Conservation (phyloP, 495 filamentous ascomycete species). For the Hypoxylon fragiforme region DNA sequence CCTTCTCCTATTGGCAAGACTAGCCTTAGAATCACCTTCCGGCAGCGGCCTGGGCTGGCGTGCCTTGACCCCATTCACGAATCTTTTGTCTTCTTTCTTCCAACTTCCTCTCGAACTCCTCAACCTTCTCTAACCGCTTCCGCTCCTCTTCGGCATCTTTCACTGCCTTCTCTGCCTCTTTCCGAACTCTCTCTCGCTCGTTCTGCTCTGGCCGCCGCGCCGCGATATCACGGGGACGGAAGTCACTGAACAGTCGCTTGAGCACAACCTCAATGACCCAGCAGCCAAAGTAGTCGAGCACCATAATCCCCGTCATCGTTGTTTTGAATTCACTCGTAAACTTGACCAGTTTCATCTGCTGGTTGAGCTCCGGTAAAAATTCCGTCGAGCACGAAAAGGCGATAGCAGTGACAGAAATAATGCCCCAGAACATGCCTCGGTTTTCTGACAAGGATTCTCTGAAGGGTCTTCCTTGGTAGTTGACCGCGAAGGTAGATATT, state of each 20-base stretch:
- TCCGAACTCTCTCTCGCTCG: slow-evolving; percentile 69
- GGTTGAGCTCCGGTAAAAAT: slow-evolving; percentile 92
- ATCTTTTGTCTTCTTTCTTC: slow-evolving; percentile 43
- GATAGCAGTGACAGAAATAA: slow-evolving; percentile 82
- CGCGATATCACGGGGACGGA: slow-evolving; percentile 92
- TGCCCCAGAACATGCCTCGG: slow-evolving; percentile 95
- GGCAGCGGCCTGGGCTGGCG: not conserved
- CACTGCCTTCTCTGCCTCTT: slow-evolving; percentile 61
- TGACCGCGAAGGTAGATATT: slow-evolving; percentile 98
- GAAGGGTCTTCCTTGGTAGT: slow-evolving; percentile 98
- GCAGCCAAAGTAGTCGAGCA: slow-evolving; percentile 85
- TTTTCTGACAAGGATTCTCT: slow-evolving; percentile 95
- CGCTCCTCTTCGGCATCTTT: slow-evolving; percentile 59
- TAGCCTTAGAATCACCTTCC: slow-evolving; percentile 10
- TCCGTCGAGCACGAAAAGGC: slow-evolving; percentile 97
- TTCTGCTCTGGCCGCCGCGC: slow-evolving; percentile 83
- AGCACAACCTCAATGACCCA: slow-evolving; percentile 86
- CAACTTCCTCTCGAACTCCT: slow-evolving; percentile 54
- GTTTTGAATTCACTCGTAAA: slow-evolving; percentile 89
- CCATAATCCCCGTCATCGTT: slow-evolving; percentile 82
- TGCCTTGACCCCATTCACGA: slow-evolving; percentile 24
- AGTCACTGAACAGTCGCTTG: slow-evolving; percentile 88
- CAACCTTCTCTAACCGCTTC: slow-evolving; percentile 50
- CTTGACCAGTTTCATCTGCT: slow-evolving; percentile 89
- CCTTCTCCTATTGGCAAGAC: no score